Percentiles rank a stretch among this genome's conserved stretches.
phyloP scores from a whole-genome alignment of 768 basidiomycete species.

The Tricholoma sp. region DNA sequence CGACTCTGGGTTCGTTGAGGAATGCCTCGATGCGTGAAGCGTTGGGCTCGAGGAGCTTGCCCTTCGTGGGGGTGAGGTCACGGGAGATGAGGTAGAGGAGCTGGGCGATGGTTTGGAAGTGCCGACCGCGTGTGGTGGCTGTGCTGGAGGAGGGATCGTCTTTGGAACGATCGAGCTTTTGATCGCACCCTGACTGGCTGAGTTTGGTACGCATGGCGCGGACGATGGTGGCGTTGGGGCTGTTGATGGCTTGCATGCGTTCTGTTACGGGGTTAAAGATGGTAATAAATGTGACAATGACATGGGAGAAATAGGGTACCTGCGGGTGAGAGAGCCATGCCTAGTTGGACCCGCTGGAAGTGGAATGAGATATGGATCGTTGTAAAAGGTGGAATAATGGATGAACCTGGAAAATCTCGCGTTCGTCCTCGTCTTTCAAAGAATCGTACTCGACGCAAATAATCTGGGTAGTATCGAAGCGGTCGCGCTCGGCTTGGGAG shows the following conservation, averaged over 20 bases:
- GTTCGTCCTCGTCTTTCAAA: slow-evolving; percentile 47
- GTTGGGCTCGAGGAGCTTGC: slow-evolving; percentile 14
- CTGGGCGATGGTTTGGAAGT: slow-evolving; percentile 41
- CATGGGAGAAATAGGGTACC: slow-evolving; percentile 22
- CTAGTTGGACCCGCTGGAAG: slow-evolving; percentile 44
- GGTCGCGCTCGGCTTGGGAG: slow-evolving; percentile 18
- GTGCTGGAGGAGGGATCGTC: slow-evolving; percentile 18
- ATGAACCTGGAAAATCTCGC: slow-evolving; percentile 60
- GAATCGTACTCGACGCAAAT: slow-evolving; percentile 50
- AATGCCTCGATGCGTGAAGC: slow-evolving; percentile 20
- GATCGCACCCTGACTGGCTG: slow-evolving; percentile 23
- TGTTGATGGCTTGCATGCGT: slow-evolving; percentile 44
- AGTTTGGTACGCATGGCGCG: slow-evolving; percentile 34
- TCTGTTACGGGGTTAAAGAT: slow-evolving; percentile 24
- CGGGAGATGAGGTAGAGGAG: slow-evolving; percentile 22
- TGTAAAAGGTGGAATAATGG: background rate
- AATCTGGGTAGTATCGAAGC: slow-evolving; percentile 42
- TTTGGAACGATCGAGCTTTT: slow-evolving; percentile 33
- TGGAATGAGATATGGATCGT: background rate
- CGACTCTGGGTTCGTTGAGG: slow-evolving; percentile 9
- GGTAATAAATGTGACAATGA: too few species aligned
- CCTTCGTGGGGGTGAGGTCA: slow-evolving; percentile 2
- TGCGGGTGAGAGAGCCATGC: slow-evolving; percentile 44
- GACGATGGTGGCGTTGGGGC: slow-evolving; percentile 38
- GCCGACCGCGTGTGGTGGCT: slow-evolving; percentile 8